These are phyloP conservation scores for Coprinopsis strossmayeri DNA, from an alignment of 768 basidiomycete genomes.

Conservation along the genomic window DNA sequence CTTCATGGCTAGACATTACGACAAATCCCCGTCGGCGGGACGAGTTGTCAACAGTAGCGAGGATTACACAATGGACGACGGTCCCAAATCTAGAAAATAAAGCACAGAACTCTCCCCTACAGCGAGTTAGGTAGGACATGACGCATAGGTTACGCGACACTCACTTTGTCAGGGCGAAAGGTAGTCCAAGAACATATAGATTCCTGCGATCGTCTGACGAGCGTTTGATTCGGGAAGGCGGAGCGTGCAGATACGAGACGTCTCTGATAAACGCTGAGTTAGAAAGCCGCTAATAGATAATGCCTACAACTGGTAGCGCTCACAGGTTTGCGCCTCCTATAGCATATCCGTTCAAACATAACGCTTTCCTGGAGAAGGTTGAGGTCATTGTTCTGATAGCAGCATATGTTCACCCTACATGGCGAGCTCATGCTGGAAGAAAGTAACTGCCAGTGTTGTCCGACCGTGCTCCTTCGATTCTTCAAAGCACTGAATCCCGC, in stretches of 20 bases:
- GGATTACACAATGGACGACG: conserved; percentile 71
- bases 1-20: conserved; percentile 70
- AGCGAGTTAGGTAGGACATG: not conserved
- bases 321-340: conserved; percentile 51
- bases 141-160: not conserved
- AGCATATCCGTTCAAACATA: conserved; percentile 61
- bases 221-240: conserved; percentile 17
- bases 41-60: conserved; percentile 79
- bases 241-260: conserved; percentile 22
- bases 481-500: conserved; percentile 43
- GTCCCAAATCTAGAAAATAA: conserved; percentile 61
- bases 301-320: too few species aligned
- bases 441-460: conserved; percentile 44
- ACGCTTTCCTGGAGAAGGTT: conserved; percentile 43
- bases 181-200: conserved; percentile 78
- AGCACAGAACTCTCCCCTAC: conserved; percentile 49
- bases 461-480: conserved; percentile 32
- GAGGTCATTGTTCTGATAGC: conserved; percentile 3
- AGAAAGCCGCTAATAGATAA: too few species aligned
- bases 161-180: conserved; percentile 71
- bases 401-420: conserved; percentile 30
- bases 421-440: conserved; percentile 45
- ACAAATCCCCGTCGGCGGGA: conserved; percentile 80
- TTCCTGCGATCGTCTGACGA: conserved; percentile 59
- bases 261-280: conserved; percentile 21